Evolutionary conservation across 2,329 filamentous ascomycete species (phyloP).

Genomic region (Nigrograna mackinnonii): DNA sequence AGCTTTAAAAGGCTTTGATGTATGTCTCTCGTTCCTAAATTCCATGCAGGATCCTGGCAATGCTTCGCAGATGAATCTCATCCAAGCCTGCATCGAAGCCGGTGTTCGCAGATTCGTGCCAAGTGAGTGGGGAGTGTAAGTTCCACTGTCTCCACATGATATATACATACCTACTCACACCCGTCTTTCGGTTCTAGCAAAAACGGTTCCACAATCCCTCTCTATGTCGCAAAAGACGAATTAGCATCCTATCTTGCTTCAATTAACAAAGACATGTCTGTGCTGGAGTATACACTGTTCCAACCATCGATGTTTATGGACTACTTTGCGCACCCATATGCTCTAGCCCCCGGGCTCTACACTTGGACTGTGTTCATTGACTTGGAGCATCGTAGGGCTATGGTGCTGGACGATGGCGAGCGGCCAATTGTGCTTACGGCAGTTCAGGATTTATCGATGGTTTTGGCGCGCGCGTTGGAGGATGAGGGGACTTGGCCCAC

Average conservation of each 20-base stretch:
- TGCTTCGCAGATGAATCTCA: slow-evolving; percentile 31
- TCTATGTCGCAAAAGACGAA: slow-evolving; percentile 56
- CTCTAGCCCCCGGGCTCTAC: slow-evolving; percentile 49
- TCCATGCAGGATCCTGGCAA: slow-evolving; percentile 26
- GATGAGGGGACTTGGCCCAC: slow-evolving; percentile 28
- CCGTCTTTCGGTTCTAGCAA: slow-evolving; percentile 9
- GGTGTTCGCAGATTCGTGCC: slow-evolving; percentile 34
- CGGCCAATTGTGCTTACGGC: slow-evolving; percentile 30
- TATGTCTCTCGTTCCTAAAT: slow-evolving; percentile 52
- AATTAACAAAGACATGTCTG: slow-evolving; percentile 49
- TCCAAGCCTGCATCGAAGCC: slow-evolving; percentile 33
- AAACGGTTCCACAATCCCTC: slow-evolving; percentile 44
- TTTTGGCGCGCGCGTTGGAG: slow-evolving; percentile 28
- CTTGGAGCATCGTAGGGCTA: slow-evolving; percentile 26
- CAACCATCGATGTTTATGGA: slow-evolving; percentile 60
- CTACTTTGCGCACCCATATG: slow-evolving; percentile 57
- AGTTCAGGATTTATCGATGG: slow-evolving; percentile 24
- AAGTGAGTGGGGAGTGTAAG: slow-evolving; percentile 14
- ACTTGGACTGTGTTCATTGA: slow-evolving; percentile 40
- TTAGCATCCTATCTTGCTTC: slow-evolving; percentile 55
- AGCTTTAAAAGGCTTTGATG: slow-evolving; percentile 53
- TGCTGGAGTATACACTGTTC: slow-evolving; percentile 60
- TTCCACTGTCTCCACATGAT: not conserved
- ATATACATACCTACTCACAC: not conserved
- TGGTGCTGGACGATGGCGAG: slow-evolving; percentile 30